Percentiles rank a stretch among this genome's conserved stretches.
Conservation (phyloP, 2,329 filamentous ascomycete genomes). For the Colletotrichum gigasporum region DNA sequence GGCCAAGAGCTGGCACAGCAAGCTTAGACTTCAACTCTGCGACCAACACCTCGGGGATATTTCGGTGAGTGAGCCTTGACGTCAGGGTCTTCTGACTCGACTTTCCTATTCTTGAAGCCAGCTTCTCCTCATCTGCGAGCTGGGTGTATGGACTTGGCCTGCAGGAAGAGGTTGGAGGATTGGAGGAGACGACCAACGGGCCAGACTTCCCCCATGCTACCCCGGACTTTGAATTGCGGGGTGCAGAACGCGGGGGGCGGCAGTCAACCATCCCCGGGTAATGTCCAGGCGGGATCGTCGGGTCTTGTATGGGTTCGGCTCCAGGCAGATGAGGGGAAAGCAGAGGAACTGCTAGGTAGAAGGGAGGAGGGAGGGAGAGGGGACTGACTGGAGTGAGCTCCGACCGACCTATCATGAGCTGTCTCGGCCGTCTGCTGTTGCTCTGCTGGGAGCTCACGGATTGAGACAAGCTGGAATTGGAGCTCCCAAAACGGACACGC, state of each 20-base stretch:
- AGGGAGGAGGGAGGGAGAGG: neutral
- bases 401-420: neutral
- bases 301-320: neutral
- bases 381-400: neutral
- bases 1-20: slow-evolving; percentile 25
- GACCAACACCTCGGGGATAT: slow-evolving; percentile 21
- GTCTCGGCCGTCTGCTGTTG: neutral
- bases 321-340: neutral
- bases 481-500: slow-evolving; percentile 14
- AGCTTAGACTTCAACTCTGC: slow-evolving; percentile 29
- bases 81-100: slow-evolving; percentile 22
- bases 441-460: neutral
- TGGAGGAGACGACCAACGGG: slow-evolving; percentile 1
- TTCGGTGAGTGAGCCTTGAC: slow-evolving; percentile 27
- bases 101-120: slow-evolving; percentile 5
- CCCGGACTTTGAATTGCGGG: slow-evolving; percentile 30
- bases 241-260: slow-evolving; percentile 26
- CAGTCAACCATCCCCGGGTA: slow-evolving; percentile 8
- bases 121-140: slow-evolving; percentile 18
- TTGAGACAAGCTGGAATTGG: neutral
- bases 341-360: neutral
- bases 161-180: slow-evolving; percentile 9
- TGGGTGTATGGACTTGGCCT: slow-evolving; percentile 18
- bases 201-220: slow-evolving; percentile 18
- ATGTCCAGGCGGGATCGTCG: slow-evolving; percentile 19